A percentile compares a stretch with the other conserved stretches of the same genome.
These are phyloP conservation scores for Diospyros lotus DNA, from an alignment of 148 eudicot species.

Conservation along the genomic window DNA sequence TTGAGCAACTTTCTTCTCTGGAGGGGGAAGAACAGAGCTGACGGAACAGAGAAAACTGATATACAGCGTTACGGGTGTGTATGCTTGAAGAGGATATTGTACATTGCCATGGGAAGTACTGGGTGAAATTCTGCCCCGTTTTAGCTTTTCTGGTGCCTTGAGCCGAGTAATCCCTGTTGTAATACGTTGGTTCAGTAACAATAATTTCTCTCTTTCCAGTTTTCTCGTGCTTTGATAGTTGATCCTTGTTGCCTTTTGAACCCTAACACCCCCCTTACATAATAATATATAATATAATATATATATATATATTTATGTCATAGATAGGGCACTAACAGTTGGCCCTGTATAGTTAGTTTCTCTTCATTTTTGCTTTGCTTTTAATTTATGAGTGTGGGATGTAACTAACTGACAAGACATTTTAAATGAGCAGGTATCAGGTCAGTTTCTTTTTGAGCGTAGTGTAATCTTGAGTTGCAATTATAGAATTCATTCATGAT, in stretches of 20 bases:
- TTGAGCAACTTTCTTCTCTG: background rate
- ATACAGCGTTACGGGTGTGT: background rate
- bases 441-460: background rate
- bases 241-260: background rate
- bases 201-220: background rate
- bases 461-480: background rate
- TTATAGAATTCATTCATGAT: background rate
- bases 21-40: background rate
- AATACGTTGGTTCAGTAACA: conserved; percentile 7
- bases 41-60: conserved; percentile 3
- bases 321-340: conserved; percentile 10
- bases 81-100: conserved; percentile 27
- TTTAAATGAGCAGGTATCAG: background rate
- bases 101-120: conserved; percentile 30
- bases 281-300: background rate
- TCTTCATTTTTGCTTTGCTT: background rate
- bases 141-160: conserved; percentile 13
- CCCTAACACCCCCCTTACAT: background rate
- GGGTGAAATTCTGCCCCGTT: background rate
- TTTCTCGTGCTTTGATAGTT: background rate
- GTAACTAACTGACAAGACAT: conserved; percentile 2
- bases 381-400: background rate
- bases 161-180: conserved; percentile 15
- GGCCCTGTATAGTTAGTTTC: conserved; percentile 18
- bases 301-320: background rate